phyloP scores from a whole-genome alignment of 169 alveolate genomes.

The Plasmodium malariae region DNA sequence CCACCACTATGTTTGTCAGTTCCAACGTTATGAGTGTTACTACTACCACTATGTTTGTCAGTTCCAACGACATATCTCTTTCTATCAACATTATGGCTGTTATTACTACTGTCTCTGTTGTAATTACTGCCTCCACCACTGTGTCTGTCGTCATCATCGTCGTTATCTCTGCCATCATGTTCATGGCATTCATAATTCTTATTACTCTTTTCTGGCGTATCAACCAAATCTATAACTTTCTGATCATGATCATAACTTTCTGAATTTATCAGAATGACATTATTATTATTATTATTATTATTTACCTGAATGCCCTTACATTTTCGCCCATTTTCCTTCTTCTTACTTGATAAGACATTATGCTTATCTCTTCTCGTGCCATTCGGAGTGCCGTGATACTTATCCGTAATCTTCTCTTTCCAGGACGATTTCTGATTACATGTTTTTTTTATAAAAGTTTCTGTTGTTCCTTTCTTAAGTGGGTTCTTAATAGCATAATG shows the following conservation, averaged over 20 bases:
- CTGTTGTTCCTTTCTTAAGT: not conserved
- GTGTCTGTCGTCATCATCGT: not conserved
- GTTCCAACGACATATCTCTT: too few species aligned
- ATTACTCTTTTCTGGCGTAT: not conserved
- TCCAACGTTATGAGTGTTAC: too few species aligned
- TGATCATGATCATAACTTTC: conserved; percentile 2
- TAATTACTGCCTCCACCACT: not conserved
- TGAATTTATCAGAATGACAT: not conserved
- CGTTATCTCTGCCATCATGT: not conserved
- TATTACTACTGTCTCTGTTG: too few species aligned
- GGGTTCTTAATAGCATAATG: not conserved
- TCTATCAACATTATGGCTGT: too few species aligned
- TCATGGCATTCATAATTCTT: not conserved
- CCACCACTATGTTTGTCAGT: too few species aligned
- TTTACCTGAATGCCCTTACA: not conserved
- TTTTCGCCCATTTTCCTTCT: conserved; percentile 12
- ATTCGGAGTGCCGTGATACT: not conserved
- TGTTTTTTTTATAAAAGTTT: not conserved
- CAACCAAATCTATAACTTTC: not conserved
- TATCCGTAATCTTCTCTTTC: not conserved
- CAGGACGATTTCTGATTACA: not conserved
- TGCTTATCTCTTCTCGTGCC: not conserved
- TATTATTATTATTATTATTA: not conserved
- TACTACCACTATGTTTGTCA: too few species aligned
- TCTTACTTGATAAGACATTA: not conserved